These are phyloP conservation scores for Lodderomyces margitis DNA, from an alignment of 1,139 yeast genomes.

Conservation along the genomic window DNA sequence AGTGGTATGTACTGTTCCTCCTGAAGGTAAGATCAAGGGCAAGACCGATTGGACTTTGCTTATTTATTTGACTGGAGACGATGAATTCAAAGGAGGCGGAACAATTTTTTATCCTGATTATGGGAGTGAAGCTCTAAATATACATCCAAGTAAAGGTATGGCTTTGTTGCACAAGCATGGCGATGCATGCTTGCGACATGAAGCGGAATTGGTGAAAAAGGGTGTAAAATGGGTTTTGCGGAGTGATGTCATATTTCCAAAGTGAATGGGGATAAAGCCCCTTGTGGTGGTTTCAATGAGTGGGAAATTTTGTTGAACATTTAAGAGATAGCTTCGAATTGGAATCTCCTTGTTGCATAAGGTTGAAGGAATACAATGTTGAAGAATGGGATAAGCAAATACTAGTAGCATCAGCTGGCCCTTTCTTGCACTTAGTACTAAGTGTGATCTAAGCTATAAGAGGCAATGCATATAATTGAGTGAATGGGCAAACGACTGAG, in stretches of 20 bases:
- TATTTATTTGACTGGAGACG: constrained; percentile 57
- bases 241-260: constrained; percentile 51
- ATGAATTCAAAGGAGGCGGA: constrained; percentile 61
- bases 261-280: background rate
- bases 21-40: constrained; percentile 25
- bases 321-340: no score
- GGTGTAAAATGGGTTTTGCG: constrained; percentile 68
- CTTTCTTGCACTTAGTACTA: no score
- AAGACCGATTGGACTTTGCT: constrained; percentile 60
- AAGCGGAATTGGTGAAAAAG: constrained; percentile 49
- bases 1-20: constrained; percentile 34
- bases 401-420: no score
- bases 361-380: no score
- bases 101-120: constrained; percentile 50
- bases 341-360: no score
- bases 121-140: constrained; percentile 25
- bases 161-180: constrained; percentile 68
- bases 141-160: constrained; percentile 56
- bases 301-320: no score
- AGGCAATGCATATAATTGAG: no score
- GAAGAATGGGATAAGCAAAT: no score
- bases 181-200: constrained; percentile 62
- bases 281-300: no score
- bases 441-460: no score
- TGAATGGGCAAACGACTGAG: no score